These are phyloP conservation scores for Candida frijolesensis DNA, from an alignment of 1,139 yeast species.

Conservation along the genomic window DNA sequence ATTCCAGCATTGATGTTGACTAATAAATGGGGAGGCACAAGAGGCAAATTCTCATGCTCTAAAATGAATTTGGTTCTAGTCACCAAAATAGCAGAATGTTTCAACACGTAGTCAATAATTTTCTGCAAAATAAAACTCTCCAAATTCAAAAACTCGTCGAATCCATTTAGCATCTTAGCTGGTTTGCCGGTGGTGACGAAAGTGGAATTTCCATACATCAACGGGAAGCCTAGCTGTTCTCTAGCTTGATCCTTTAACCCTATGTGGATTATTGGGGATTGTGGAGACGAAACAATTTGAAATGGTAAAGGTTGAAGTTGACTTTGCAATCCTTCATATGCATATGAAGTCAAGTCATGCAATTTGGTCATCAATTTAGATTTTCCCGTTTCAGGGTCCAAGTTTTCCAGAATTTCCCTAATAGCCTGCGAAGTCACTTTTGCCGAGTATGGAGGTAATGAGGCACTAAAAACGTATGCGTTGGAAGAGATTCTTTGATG, in stretches of 20 bases:
- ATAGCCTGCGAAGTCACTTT: conserved; percentile 68
- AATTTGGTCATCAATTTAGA: conserved; percentile 33
- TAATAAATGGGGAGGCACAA: conserved; percentile 68
- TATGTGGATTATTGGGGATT: conserved; percentile 71
- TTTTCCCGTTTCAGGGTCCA: conserved; percentile 35
- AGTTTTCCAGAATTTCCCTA: conserved; percentile 29
- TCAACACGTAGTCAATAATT: conserved; percentile 57
- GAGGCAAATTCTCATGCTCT: conserved; percentile 76
- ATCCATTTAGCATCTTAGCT: conserved; percentile 33
- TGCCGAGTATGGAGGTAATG: conserved; percentile 91
- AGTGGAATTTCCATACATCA: conserved; percentile 46
- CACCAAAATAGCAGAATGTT: conserved; percentile 57
- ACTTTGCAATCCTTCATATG: conserved; percentile 22
- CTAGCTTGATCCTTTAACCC: conserved; percentile 49
- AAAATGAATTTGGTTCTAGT: conserved; percentile 70
- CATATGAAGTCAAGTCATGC: conserved; percentile 25
- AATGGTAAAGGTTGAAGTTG: conserved; percentile 33
- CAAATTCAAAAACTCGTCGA: conserved; percentile 50
- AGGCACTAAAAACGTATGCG: conserved; percentile 93
- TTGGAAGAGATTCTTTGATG: conserved; percentile 79
- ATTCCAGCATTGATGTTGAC: conserved; percentile 61
- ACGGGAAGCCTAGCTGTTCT: conserved; percentile 45
- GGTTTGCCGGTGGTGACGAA: conserved; percentile 44
- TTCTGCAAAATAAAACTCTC: conserved; percentile 67
- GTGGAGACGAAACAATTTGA: conserved; percentile 55